A percentile compares a stretch with the other conserved stretches of the same genome.
Evolutionary conservation across 495 filamentous ascomycete genomes (phyloP).

Genomic region (Penicillium antarcticum): DNA sequence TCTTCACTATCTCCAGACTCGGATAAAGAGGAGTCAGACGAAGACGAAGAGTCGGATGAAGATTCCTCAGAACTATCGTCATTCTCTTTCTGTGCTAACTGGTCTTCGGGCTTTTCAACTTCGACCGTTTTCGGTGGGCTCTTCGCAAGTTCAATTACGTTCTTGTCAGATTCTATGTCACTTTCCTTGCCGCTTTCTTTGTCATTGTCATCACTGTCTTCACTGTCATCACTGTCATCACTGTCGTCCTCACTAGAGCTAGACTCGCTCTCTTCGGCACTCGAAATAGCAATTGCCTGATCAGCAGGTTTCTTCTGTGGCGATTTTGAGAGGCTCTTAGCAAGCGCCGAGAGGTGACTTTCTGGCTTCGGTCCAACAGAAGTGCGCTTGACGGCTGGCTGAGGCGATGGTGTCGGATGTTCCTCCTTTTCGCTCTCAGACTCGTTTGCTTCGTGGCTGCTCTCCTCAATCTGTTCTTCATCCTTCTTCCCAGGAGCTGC

Average conservation of each 20-base stretch:
- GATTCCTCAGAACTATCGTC: background rate
- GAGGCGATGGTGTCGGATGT: background rate
- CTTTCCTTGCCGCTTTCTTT: constrained; percentile 2
- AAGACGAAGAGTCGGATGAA: background rate
- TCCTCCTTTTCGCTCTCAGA: too few species aligned
- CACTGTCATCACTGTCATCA: constrained; percentile 2
- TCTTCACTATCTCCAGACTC: background rate
- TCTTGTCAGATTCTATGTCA: background rate
- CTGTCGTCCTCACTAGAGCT: background rate
- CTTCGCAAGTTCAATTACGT: too few species aligned
- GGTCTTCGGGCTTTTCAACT: background rate
- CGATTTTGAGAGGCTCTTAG: background rate
- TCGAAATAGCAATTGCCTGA: background rate
- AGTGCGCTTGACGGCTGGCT: background rate
- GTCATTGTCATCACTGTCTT: background rate
- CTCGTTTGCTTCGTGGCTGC: too few species aligned
- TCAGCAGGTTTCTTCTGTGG: background rate
- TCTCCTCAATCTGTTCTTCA: too few species aligned
- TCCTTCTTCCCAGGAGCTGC: too few species aligned
- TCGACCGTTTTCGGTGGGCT: background rate
- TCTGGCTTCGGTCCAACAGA: background rate
- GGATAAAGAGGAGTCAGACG: background rate
- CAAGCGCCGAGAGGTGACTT: background rate
- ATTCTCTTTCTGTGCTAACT: background rate
- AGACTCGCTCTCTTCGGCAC: constrained; percentile 2